Conservation (phyloP, 177 flowering plant genomes). For the Vitis hybrid region DNA sequence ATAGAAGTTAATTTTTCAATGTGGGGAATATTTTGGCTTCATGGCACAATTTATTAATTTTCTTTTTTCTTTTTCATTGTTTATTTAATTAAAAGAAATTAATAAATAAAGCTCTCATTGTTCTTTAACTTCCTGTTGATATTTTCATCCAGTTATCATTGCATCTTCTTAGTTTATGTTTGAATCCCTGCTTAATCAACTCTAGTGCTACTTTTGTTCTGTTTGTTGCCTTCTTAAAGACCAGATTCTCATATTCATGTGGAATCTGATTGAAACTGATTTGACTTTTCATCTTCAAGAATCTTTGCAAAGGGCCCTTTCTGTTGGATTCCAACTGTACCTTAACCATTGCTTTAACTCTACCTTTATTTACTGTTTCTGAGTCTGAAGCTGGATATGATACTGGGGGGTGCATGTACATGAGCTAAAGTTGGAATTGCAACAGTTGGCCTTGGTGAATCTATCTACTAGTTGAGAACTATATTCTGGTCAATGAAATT, state of each 20-base stretch:
- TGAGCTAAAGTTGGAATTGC: neutral
- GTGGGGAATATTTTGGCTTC: too few relatives aligned
- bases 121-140: neutral
- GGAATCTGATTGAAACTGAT: neutral
- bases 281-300: neutral
- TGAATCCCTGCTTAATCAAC: neutral
- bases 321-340: neutral
- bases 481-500: too few relatives aligned
- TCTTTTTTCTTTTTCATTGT: too few relatives aligned
- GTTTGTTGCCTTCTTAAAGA: neutral
- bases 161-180: neutral
- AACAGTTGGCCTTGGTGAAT: too few relatives aligned
- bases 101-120: neutral
- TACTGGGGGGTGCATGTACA: neutral
- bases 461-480: too few relatives aligned
- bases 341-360: neutral
- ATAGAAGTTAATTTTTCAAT: too few relatives aligned
- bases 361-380: neutral
- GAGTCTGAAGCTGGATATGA: neutral
- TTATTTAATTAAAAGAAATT: neutral
- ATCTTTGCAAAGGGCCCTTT: neutral
- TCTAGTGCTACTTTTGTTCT: slow-evolving; percentile 1
- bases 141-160: neutral
- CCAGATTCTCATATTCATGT: neutral
- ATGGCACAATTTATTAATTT: too few relatives aligned